A percentile compares a stretch with the other conserved stretches of the same genome.
Evolutionary conservation across 495 filamentous ascomycete species (phyloP).

Genomic region (Aspergillus ostianus): DNA sequence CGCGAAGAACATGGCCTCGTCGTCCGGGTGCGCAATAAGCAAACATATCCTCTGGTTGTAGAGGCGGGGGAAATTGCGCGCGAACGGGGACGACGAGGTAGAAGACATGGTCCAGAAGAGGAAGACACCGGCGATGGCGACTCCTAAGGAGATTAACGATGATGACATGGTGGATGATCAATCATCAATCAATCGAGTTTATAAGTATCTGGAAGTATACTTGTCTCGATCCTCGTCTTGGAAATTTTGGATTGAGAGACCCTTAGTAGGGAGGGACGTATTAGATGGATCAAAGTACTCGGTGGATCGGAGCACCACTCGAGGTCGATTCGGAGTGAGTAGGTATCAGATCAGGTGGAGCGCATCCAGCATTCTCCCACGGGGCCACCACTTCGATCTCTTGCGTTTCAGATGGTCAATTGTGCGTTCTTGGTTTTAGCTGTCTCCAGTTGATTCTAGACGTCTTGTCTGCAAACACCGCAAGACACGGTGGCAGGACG

Average conservation of each 20-base stretch:
- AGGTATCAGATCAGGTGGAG: constrained; percentile 1
- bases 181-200: background rate
- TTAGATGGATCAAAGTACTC: background rate
- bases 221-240: background rate
- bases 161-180: constrained; percentile 9
- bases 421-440: background rate
- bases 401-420: background rate
- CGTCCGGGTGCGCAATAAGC: constrained; percentile 94
- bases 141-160: constrained; percentile 28
- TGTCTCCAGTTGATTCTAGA: background rate
- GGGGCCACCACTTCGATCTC: background rate
- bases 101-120: constrained; percentile 50
- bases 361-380: constrained; percentile 9
- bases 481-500: constrained; percentile 18
- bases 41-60: constrained; percentile 80
- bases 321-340: background rate
- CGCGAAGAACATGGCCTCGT: constrained; percentile 99
- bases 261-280: background rate
- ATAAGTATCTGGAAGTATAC: no score
- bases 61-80: constrained; percentile 65
- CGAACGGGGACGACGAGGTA: constrained; percentile 60
- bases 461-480: background rate
- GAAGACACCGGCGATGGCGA: constrained; percentile 35
- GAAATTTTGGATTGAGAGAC: background rate
- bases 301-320: constrained; percentile 7